These are phyloP conservation scores for Fusarium nematophilum DNA, from an alignment of 2,329 filamentous ascomycete species.

Conservation along the genomic window DNA sequence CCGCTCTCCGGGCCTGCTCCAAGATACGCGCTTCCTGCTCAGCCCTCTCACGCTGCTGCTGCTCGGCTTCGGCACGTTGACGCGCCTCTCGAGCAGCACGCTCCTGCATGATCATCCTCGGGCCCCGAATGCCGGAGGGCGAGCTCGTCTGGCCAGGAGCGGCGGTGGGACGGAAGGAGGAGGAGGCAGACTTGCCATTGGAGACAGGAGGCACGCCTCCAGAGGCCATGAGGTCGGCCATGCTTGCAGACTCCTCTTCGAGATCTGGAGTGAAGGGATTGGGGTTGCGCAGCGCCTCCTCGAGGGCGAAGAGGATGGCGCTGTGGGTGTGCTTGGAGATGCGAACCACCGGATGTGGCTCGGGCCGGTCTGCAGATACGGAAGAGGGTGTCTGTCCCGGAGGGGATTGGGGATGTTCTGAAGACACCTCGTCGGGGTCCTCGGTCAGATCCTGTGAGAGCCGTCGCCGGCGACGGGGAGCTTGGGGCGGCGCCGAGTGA, in stretches of 20 bases:
- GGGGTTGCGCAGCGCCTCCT: constrained; percentile 88
- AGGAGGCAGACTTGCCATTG: constrained; percentile 64
- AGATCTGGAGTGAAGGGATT: constrained; percentile 85
- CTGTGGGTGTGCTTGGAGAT: constrained; percentile 88
- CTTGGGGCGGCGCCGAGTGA: constrained; percentile 54
- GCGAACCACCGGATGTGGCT: constrained; percentile 63
- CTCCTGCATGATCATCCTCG: constrained; percentile 91
- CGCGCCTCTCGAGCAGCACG: constrained; percentile 81
- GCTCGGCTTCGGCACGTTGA: constrained; percentile 74
- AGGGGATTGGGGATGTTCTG: constrained; percentile 45
- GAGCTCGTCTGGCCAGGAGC: constrained; percentile 64
- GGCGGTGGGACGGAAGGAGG: constrained; percentile 58
- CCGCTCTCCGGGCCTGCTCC: constrained; percentile 67
- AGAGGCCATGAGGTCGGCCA: constrained; percentile 81
- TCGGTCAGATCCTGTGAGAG: constrained; percentile 63
- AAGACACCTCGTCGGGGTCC: constrained; percentile 55
- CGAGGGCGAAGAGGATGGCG: constrained; percentile 91
- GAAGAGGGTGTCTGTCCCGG: constrained; percentile 44
- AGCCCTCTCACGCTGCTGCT: constrained; percentile 67
- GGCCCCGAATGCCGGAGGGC: constrained; percentile 79
- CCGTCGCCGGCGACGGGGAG: constrained; percentile 46
- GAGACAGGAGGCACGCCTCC: constrained; percentile 66
- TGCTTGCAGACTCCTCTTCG: constrained; percentile 88
- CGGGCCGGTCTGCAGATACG: constrained; percentile 48
- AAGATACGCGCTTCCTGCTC: constrained; percentile 66